Evolutionary conservation across 2,329 filamentous ascomycete genomes (phyloP), one percentile per base, ranked within the genome.

Genomic region (Pseudopyrenochaeta lycopersici): DNA sequence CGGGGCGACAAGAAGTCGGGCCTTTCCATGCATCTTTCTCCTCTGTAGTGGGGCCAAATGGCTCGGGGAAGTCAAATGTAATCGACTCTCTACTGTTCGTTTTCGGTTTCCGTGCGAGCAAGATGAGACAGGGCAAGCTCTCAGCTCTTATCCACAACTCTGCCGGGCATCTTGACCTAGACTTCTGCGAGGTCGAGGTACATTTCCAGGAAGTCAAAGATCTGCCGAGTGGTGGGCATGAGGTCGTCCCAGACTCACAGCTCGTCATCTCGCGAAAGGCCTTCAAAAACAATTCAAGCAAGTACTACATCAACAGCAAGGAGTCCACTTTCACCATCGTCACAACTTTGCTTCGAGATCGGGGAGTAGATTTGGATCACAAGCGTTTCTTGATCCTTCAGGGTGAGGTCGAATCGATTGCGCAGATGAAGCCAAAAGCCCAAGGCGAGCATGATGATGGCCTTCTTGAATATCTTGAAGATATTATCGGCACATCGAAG

Each of bases 121-220:
- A 99, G 79, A 99, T 99, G 95, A 86, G 95, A 70, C 95, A 99
- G 76, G 95, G 95, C 70, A 99, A 99, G 79, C 92, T 99, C 42
- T 99, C 95, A 1, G 95, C 95, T 3, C 81, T 99, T 43, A 99
- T 99, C 63, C 95, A 99, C 79, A 99, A 98, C 75, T 98, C 95
- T 11, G 93, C 92, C 0, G 86, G 90, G 50, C 87, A 90, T 64
- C 92, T 92, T 0, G 85, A 97, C 66, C 79, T 99, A 17, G 91
- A 96, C 42, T 88, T 89, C 70, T 99, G 95, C 72, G 96, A 99
- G 75, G 95, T 99, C 10, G 91, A 96, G 50, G 96, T 99, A 3
- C 91, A 97, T 74, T 99, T 99, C 72, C 89, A 96, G 63, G 92
- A 98, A 77, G 91, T 99, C 49, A 89, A 96, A 78, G 96, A 99